These are phyloP conservation scores for Sphaceloma murrayae DNA, from an alignment of 2,329 filamentous ascomycete genomes.

Conservation along the genomic window DNA sequence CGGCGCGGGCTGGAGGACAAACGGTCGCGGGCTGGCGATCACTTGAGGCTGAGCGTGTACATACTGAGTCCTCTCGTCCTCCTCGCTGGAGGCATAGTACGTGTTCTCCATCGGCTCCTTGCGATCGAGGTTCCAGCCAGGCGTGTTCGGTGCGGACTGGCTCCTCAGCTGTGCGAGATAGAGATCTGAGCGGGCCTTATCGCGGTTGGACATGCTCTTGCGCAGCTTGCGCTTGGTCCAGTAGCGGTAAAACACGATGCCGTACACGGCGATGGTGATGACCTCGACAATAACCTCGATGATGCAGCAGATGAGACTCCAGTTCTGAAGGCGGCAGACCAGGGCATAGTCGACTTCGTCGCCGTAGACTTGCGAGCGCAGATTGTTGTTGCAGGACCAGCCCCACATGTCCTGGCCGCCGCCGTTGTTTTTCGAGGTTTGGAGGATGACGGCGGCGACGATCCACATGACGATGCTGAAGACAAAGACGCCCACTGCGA, in stretches of 20 bases:
- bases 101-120: constrained; percentile 11
- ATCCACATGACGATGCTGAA: constrained; percentile 90
- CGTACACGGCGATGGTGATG: constrained; percentile 87
- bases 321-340: constrained; percentile 88
- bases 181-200: constrained; percentile 86
- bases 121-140: constrained; percentile 50
- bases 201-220: constrained; percentile 93
- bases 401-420: constrained; percentile 90
- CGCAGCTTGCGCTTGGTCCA: constrained; percentile 90
- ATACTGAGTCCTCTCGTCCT: constrained; percentile 49
- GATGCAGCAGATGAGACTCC: constrained; percentile 90
- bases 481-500: constrained; percentile 87
- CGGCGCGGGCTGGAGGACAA: constrained; percentile 78
- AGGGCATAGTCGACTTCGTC: constrained; percentile 80
- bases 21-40: constrained; percentile 43
- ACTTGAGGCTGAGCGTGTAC: constrained; percentile 45
- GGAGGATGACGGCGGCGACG: constrained; percentile 72
- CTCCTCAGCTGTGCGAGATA: constrained; percentile 62
- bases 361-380: constrained; percentile 64
- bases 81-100: constrained; percentile 27
- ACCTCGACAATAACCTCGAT: constrained; percentile 92
- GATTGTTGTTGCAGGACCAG: constrained; percentile 92
- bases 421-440: constrained; percentile 63
- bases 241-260: constrained; percentile 91
- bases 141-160: constrained; percentile 91